phyloP scores from a whole-genome alignment of 2,329 filamentous ascomycete genomes.

The Cytospora piceicola region DNA sequence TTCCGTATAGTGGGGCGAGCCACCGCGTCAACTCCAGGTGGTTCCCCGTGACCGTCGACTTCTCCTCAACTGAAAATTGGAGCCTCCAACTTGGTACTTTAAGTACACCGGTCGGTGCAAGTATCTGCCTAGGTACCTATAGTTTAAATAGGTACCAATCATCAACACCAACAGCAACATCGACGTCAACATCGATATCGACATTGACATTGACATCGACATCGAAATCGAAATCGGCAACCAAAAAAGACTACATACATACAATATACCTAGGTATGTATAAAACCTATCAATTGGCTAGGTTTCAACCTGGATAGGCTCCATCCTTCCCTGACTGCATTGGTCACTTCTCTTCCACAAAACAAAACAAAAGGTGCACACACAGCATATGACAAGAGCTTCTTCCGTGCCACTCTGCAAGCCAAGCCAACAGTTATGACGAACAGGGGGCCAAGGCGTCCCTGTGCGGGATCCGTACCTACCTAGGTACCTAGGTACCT shows the following conservation, averaged over 20 bases:
- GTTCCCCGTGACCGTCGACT: neutral
- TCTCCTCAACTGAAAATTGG: constrained; percentile 2
- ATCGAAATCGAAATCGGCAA: neutral
- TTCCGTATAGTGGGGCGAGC: neutral
- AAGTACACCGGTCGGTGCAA: too few relatives aligned
- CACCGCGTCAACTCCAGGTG: neutral
- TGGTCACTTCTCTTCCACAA: neutral
- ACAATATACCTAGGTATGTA: too few relatives aligned
- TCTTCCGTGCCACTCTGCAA: neutral
- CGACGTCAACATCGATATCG: too few relatives aligned
- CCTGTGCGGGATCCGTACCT: neutral
- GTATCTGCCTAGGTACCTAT: too few relatives aligned
- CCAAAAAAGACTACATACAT: neutral
- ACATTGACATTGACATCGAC: too few relatives aligned
- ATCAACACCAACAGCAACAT: too few relatives aligned
- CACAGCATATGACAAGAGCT: too few relatives aligned
- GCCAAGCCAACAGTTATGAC: neutral
- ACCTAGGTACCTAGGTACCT: neutral
- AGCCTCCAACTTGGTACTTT: neutral
- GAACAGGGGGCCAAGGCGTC: neutral
- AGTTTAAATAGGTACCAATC: too few relatives aligned
- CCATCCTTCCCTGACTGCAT: neutral
- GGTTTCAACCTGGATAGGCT: too few relatives aligned
- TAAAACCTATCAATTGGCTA: too few relatives aligned
- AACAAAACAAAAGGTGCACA: too few relatives aligned